These are phyloP conservation scores for Diplodia sapinea DNA, from an alignment of 2,329 filamentous ascomycete genomes.

Conservation along the genomic window DNA sequence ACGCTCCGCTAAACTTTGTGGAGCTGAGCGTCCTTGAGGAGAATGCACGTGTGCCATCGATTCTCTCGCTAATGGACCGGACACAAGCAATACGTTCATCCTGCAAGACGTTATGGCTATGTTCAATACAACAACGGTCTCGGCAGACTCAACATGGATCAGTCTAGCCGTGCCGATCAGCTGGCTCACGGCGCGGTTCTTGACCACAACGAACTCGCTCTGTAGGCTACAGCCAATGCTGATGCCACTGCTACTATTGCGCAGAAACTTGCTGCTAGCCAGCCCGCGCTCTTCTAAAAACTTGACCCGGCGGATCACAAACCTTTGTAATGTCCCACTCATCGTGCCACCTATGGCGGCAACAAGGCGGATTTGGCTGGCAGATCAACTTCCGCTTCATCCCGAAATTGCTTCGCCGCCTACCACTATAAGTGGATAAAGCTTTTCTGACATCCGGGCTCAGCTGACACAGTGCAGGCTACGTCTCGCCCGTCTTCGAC, in stretches of 20 bases:
- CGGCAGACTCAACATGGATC: background rate
- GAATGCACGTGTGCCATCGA: background rate
- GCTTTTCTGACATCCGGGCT: background rate
- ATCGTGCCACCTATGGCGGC: too few species aligned
- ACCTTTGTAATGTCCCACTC: too few species aligned
- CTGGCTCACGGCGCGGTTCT: background rate
- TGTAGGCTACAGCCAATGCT: background rate
- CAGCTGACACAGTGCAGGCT: slow-evolving; percentile 47
- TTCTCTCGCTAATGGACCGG: background rate
- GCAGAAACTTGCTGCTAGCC: background rate
- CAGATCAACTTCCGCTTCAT: too few species aligned
- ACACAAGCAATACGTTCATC: background rate
- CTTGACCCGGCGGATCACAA: too few species aligned
- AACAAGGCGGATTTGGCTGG: too few species aligned
- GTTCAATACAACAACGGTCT: background rate
- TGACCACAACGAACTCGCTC: background rate
- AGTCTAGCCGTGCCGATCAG: background rate
- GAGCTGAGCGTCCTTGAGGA: background rate
- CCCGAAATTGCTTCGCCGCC: slow-evolving; percentile 47
- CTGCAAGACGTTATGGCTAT: background rate
- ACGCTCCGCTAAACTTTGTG: background rate
- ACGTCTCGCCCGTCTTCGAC: slow-evolving; percentile 56
- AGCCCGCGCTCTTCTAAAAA: background rate
- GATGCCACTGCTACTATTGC: background rate
- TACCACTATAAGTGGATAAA: slow-evolving; percentile 41